Base-by-base conservation (phyloP, 148 eudicot genomes). In the Camellia lanceoleosa region DNA sequence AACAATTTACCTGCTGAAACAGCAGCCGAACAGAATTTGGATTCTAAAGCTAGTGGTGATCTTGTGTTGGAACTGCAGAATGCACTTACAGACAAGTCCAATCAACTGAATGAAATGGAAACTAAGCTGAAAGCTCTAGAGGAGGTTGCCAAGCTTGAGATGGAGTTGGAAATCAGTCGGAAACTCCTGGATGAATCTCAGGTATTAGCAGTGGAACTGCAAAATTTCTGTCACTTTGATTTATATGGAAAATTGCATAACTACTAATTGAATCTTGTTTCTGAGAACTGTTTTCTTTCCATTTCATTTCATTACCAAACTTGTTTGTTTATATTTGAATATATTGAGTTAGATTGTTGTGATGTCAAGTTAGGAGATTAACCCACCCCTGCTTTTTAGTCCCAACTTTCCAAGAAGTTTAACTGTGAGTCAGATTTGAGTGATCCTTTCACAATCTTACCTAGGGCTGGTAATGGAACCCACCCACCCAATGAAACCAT, bases 151-250 rank as follows among this genome's bases (percentile, higher is more conserved):
- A 90, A 84, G 85, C 90, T 92, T 78, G 94, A 83, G 61, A 87
- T 84, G 79, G 98, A 96, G 80, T 80, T 96, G 90, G 98, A 94
- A 80, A 86, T 67, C 76, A 91, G 89, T 79, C 88, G 87, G 82
- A 92, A 91, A 86, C 97, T 92, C 77, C 90, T 96, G 73, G 92
- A 94, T 83, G 98, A 96, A 85, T 94, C 99, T 76, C 99, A 96
- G 99, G 99, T 96, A 90, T 62, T 72, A 51, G 79, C 16, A 56
- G 56, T 47, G 43, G 72, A 68, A 44, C 52, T 18, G 23, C 52
- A 43, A 68, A 42, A 44, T 16, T 46, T 47, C 42, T 5, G 6
- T 68, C 19, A 42, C 49, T 68, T 69, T 18, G 23, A 58, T 12
- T 9, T 58, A 13, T 2, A 13, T 58, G 61, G 46, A 9, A 69